Conservation (phyloP, 371 early-diverging fungal species). For the Thermomucor indicae-seudaticae region DNA sequence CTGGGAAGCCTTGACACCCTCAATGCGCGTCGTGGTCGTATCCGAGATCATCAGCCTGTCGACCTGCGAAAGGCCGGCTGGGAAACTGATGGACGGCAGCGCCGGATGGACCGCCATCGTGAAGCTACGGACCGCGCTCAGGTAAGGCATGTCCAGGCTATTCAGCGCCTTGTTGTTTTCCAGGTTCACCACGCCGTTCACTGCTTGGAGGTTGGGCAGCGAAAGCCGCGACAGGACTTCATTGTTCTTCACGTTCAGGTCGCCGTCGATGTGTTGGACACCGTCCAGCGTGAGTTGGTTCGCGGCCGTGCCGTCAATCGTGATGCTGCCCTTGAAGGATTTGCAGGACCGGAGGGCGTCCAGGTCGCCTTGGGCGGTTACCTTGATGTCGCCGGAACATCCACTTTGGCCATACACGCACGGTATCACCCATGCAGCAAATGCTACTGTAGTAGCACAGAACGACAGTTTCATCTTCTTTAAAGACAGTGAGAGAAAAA, state of each 20-base stretch:
- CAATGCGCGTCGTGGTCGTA: constrained; percentile 34
- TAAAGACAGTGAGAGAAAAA: not conserved
- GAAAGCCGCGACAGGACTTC: constrained; percentile 24
- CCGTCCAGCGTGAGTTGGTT: constrained; percentile 19
- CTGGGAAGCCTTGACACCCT: constrained; percentile 32
- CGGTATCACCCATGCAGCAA: too few species aligned
- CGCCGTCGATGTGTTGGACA: constrained; percentile 34
- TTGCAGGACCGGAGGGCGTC: constrained; percentile 34
- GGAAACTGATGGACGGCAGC: constrained; percentile 33
- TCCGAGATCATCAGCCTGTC: constrained; percentile 35
- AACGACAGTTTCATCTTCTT: not conserved
- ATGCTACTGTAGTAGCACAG: not conserved
- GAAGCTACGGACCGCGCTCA: constrained; percentile 28
- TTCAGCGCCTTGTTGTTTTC: constrained; percentile 40
- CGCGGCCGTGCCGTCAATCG: constrained; percentile 23
- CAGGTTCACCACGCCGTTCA: constrained; percentile 37
- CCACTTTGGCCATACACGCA: not conserved
- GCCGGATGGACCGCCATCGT: constrained; percentile 41
- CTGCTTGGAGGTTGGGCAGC: constrained; percentile 34
- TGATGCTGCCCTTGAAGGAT: constrained; percentile 35
- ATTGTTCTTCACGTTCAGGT: constrained; percentile 40
- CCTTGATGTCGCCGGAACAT: constrained; percentile 23
- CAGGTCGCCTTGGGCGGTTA: constrained; percentile 37
- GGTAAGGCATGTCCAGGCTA: constrained; percentile 22
- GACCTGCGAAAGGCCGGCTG: constrained; percentile 29